Evolutionary conservation across 1,284 basidiomycete species (phyloP), one percentile per base, ranked within the genome.

Genomic region (Cerioporus squamosus): DNA sequence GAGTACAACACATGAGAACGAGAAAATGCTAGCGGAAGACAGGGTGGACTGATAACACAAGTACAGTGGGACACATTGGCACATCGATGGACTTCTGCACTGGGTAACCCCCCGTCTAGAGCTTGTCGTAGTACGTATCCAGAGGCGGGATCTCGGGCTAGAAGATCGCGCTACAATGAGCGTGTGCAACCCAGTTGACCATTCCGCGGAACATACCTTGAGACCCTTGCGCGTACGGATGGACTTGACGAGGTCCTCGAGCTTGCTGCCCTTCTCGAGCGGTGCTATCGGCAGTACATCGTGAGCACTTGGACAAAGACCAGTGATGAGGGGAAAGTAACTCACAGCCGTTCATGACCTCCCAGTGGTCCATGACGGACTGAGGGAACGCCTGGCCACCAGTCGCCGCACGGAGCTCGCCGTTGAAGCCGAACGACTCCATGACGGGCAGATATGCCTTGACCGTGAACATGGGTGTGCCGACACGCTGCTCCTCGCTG

Each of bases 341-440:
- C 86, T 73, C 69, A 90, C 89, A 81, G 72, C 95, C 95, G 74
- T 80, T 82, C 87, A 96, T 91, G 66, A 86, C 61, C 69, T 92
- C 88, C 91, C 91, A 95, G 76, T 95, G 93, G 76, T 97, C 95
- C 75, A 98, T 94, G 72, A 98, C 96, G 69, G 80, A 77, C 77
- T 98, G 97, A 60, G 96, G 96, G 95, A 98, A 98, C 67, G 97
- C 97, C 83, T 99, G 97, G 60, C 97, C 97, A 75, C 86, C 87
- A 50, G 97, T 99, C 61, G 92, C 90, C 73, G 90, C 87, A 72
- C 97, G 93, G 57, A 99, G 88, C 69, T 94, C 96, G 70, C 91
- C 95, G 79, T 97, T 98, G 91, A 99, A 99, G 70, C 97, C 97
- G 82, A 99, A 99, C 18, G 97, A 98, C 81, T 98, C 97, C 77